Percentiles rank a stretch among this genome's conserved stretches.
Conservation (phyloP, 768 basidiomycete genomes). For the Mycena galopus region DNA sequence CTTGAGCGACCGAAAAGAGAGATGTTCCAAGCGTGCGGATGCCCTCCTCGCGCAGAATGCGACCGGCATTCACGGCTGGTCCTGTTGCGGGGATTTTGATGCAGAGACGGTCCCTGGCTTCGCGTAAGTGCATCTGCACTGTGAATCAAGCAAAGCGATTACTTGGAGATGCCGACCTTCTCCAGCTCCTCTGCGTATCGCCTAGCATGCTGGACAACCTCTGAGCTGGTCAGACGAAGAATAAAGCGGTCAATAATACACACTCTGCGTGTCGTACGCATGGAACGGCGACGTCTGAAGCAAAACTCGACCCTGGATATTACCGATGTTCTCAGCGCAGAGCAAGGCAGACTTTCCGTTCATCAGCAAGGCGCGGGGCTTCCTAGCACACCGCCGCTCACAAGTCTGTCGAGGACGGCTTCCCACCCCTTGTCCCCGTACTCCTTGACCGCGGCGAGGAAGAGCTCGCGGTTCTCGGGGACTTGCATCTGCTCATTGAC, state of each 20-base stretch:
- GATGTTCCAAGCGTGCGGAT: slow-evolving; percentile 62
- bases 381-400: neutral
- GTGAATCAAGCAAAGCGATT: neutral
- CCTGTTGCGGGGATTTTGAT: slow-evolving; percentile 64
- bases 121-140: neutral
- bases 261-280: slow-evolving; percentile 51
- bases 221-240: neutral
- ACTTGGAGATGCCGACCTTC: slow-evolving; percentile 48
- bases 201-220: slow-evolving; percentile 51
- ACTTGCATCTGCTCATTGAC: slow-evolving; percentile 45
- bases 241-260: neutral
- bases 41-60: slow-evolving; percentile 52
- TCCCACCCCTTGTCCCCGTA: slow-evolving; percentile 36
- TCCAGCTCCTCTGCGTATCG: slow-evolving; percentile 48
- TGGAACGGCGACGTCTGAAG: slow-evolving; percentile 49
- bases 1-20: slow-evolving; percentile 60
- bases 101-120: slow-evolving; percentile 53
- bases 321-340: slow-evolving; percentile 48
- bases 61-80: slow-evolving; percentile 56
- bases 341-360: slow-evolving; percentile 50
- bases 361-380: neutral
- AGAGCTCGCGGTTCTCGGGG: slow-evolving; percentile 42
- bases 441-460: slow-evolving; percentile 39
- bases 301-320: slow-evolving; percentile 49
- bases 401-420: slow-evolving; percentile 43